Evolutionary conservation across 164 flowering plant genomes (phyloP), one percentile per base, ranked within the genome.

Genomic region (Nymphaea thermarum): DNA sequence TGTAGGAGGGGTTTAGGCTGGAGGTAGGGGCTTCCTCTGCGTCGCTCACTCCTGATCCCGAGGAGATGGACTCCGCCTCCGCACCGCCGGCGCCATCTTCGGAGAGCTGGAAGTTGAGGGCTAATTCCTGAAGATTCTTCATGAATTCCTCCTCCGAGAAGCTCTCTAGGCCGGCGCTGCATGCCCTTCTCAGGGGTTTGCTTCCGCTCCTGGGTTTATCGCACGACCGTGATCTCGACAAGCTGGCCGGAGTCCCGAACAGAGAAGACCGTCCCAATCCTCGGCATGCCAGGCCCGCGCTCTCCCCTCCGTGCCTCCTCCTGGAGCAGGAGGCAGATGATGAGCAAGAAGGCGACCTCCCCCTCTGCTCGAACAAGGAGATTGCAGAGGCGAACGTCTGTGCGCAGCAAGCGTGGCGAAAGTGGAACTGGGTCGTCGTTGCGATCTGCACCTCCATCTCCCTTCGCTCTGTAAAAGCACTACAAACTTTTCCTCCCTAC

Each of bases 91-190:
- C 14, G 57, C 57, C 79, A 4, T 77, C 87, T 25, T 69, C 78
- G 0, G 81, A 70, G 8, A 82, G 42, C 25, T 85, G 77, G 74
- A 89, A 86, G 43, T 72, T 80, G 3, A 71, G 60, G 0, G 89
- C 86, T 67, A 87, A 68, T 57, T 89, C 92, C n/a, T 82, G 81
- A 68, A 89, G 78, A 55, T 75, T 66, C 72, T 74, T 77, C 0
- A 85, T 78, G 68, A 87, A 86, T 42, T 86, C 94, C 57, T 89
- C 91, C 55, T 92, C 96, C 12, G 91, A 82, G 62, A 79, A 87
- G 4, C 83, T 42, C 44, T 83, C 87, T 15, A 82, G 72, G 61
- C 74, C 80, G 3, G 86, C 86, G 62, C 86, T 82, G 71, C 73
- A 71, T 44, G 84, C 80, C 70, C 89, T 71, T 43, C 71, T 76